Evolutionary conservation across 2,329 filamentous ascomycete species (phyloP).

Genomic region (Metarhizium brunneum): DNA sequence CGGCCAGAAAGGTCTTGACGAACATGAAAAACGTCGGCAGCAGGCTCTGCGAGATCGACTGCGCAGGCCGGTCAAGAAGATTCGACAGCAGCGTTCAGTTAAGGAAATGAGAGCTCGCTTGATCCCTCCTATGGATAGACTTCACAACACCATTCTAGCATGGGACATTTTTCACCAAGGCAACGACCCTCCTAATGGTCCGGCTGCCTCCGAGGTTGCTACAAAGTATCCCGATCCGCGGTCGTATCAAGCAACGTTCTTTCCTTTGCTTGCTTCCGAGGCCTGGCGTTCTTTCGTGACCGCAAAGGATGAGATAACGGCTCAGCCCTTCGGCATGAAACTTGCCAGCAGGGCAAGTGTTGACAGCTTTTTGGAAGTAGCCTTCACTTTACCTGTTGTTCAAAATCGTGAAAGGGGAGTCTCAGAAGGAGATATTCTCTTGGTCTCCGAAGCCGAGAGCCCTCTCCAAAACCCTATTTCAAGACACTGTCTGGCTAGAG

Average conservation of each 20-base stretch:
- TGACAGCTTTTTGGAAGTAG: slow-evolving; percentile 87
- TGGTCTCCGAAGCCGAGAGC: slow-evolving; percentile 66
- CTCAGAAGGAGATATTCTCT: slow-evolving; percentile 77
- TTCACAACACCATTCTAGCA: slow-evolving; percentile 78
- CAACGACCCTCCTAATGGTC: slow-evolving; percentile 72
- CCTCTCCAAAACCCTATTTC: slow-evolving; percentile 58
- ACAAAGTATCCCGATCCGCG: slow-evolving; percentile 66
- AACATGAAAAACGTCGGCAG: slow-evolving; percentile 34
- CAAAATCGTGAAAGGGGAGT: slow-evolving; percentile 65
- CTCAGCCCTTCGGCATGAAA: slow-evolving; percentile 77
- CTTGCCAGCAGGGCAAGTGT: slow-evolving; percentile 82
- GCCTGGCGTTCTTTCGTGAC: slow-evolving; percentile 94
- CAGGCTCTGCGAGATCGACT: slow-evolving; percentile 44
- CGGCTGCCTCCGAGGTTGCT: slow-evolving; percentile 65
- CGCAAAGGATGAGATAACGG: slow-evolving; percentile 74
- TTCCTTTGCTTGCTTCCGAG: slow-evolving; percentile 82
- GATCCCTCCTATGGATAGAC: slow-evolving; percentile 73
- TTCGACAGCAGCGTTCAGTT: slow-evolving; percentile 67
- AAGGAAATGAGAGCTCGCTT: slow-evolving; percentile 93
- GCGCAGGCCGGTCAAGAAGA: slow-evolving; percentile 73
- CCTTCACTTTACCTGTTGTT: slow-evolving; percentile 64
- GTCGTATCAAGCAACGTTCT: slow-evolving; percentile 82
- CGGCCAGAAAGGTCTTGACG: slow-evolving; percentile 38
- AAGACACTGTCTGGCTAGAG: slow-evolving; percentile 77
- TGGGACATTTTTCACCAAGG: slow-evolving; percentile 94